Base-by-base conservation (phyloP, 371 early-diverging fungal species). In the Capillidium rhysosporum region DNA sequence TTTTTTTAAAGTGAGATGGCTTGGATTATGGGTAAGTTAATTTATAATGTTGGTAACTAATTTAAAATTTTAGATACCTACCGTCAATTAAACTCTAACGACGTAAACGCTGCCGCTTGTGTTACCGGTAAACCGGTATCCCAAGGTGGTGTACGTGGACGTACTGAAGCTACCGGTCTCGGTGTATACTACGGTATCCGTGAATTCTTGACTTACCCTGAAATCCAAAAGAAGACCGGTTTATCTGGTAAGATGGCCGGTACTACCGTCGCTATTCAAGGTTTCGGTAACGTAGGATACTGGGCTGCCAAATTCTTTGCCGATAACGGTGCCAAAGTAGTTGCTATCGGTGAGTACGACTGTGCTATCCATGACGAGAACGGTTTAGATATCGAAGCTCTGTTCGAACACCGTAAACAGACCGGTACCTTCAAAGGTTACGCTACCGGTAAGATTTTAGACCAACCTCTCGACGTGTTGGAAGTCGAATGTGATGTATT, bases 281-380 rank as follows among this genome's bases (percentile, higher is more conserved):
- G 90, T 49, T 89, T 89, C 55, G 90, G 90, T 63, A 89, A 89
- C 61, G 90, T 89, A 55, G 89, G 89, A 43, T 86, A 82, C 71
- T 84, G 82, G 72, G 82, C 87, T 34, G 82, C 87, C 63, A 84
- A 84, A 66, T 89, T 89, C 73, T 88, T 89, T 59, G 74, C 79
- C 58, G 69, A 74, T 66, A 82, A 85, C 60, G 65, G 77, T 57
- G 90, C 90, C 58, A 85, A 82, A 66, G 69, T 89, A 56, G 65
- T 84, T 30, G 90, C 82, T 58, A 69, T 89, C 46, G 80, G 77
- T 55, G 90, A 87, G 59, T 75, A 75, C 60, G 80, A 87, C 52
- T 70, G 72, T 59, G 67, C 75, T 34, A 78, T 76, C 46, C 82
- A 77, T 58, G 81, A 77, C 61, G 64, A 69, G 45, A 64, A 72